Percentiles rank a stretch among this genome's conserved stretches.
Evolutionary conservation across 2,329 filamentous ascomycete genomes (phyloP).

Genomic region (Pseudogymnoascus sp.): DNA sequence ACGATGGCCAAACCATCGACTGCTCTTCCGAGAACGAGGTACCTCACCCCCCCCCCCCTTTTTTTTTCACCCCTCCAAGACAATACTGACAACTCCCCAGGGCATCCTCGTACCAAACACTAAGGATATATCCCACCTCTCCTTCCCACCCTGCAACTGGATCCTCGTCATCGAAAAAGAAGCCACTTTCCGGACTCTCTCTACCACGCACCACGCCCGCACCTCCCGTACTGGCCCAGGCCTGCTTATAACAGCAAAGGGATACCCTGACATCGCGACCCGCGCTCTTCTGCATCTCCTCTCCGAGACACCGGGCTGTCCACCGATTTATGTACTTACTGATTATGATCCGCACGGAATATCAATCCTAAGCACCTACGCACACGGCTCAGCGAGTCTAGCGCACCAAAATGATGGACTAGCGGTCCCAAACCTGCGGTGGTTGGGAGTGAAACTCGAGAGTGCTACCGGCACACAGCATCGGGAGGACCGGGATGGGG

Average conservation of each 20-base stretch:
- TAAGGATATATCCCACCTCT: constrained; percentile 39
- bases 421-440: constrained; percentile 43
- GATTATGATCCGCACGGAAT: constrained; percentile 74
- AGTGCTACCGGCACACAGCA: constrained; percentile 13
- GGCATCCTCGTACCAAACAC: constrained; percentile 52
- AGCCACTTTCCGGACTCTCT: constrained; percentile 65
- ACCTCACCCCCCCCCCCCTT: constrained; percentile 16
- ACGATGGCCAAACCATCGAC: constrained; percentile 34
- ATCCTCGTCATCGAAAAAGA: constrained; percentile 74
- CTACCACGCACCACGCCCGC: constrained; percentile 46
- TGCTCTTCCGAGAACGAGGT: constrained; percentile 34
- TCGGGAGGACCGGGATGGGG: constrained; percentile 9
- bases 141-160: constrained; percentile 47
- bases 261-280: constrained; percentile 69
- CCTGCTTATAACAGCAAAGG: constrained; percentile 68
- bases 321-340: constrained; percentile 53
- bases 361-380: constrained; percentile 65
- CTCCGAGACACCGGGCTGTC: constrained; percentile 33
- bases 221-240: constrained; percentile 43
- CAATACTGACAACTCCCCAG: constrained; percentile 29
- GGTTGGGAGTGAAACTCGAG: constrained; percentile 49
- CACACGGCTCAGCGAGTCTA: constrained; percentile 55
- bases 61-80: not conserved
- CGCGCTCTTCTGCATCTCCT: constrained; percentile 53
- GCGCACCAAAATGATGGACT: constrained; percentile 46